Evolutionary conservation across 164 flowering plant species (phyloP).

Genomic region (Santalum album): DNA sequence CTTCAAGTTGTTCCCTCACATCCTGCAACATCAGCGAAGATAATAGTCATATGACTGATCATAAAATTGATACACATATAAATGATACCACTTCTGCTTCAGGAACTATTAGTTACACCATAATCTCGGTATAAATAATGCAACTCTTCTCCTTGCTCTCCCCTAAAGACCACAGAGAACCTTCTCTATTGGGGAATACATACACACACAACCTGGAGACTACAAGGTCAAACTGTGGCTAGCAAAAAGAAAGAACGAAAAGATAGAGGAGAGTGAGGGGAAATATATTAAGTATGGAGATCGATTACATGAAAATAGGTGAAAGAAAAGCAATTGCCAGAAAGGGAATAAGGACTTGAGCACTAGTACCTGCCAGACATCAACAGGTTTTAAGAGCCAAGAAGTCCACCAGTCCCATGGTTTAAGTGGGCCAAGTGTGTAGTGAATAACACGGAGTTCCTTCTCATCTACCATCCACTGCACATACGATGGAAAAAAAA

Average conservation of each 20-base stretch:
- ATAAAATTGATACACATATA: too few species aligned
- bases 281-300: too few species aligned
- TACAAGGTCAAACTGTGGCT: too few species aligned
- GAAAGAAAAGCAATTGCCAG: neutral
- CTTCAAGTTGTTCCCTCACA: constrained; percentile 66
- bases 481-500: constrained; percentile 13
- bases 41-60: neutral
- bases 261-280: too few species aligned
- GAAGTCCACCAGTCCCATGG: constrained; percentile 99
- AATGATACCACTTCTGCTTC: too few species aligned
- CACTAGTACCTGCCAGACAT: constrained; percentile 82
- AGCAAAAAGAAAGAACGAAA: too few species aligned
- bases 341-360: neutral
- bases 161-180: too few species aligned
- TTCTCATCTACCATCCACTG: constrained; percentile 99
- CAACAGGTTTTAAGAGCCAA: constrained; percentile 97
- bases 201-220: too few species aligned
- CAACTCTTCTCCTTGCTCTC: too few species aligned
- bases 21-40: constrained; percentile 42
- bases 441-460: constrained; percentile 90
- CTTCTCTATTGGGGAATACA: too few species aligned
- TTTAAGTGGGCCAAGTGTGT: constrained; percentile 98
- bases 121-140: too few species aligned
- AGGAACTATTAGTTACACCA: too few species aligned
- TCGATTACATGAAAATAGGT: neutral